Base-by-base conservation (phyloP, 257 asterid genomes). In the Mitragyna speciosa region DNA sequence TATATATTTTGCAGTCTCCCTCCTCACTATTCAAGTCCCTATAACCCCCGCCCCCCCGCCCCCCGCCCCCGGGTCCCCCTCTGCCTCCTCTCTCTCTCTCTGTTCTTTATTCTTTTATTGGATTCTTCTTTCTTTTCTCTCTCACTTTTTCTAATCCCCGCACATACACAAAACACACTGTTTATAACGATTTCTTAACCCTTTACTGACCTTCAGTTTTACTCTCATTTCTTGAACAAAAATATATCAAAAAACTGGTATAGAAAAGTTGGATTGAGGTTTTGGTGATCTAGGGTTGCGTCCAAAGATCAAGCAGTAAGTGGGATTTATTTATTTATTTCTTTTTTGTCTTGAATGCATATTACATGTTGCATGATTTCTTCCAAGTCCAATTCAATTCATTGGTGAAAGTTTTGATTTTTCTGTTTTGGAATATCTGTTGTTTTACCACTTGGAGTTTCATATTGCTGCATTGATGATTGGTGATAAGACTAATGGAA, bases 301-400 rank as follows among this genome's bases (percentile, higher is more conserved):
- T 76, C 64, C 65, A 61, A 78, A 54, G 45, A 79, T 79, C 81
- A 73, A 78, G 51, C 83, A 89, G 93, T 88, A 75, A 79, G 86
- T 79, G 86, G 75, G 41, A 45, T 76, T 78, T 63, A 56, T 20
- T 22, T 59, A 30, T 76, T 14, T 72, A 20, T 68, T 52, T 63
- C 4, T 36, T 76, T 24, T 78, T 22, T 61, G 31, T 54, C 4
- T 33, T 24, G 54, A 54, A 22, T 70, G 30, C 70, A 58, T 58
- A n/a, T 15, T 63, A 63, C 39, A 20, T 33, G 28, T 39, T 52
- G 71, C 31, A n/a, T 61, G 43, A 61, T 61, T 63, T 17, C n/a
- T 66, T 66, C 1, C 0, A 1, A 66, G 4, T 30, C 45, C n/a
- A 0, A 30, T 66, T 66, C 47, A 6, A 33, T 33, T 66, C 3